These are phyloP conservation scores for Arctium lappa DNA, from an alignment of 129 eudicot species.

Conservation along the genomic window DNA sequence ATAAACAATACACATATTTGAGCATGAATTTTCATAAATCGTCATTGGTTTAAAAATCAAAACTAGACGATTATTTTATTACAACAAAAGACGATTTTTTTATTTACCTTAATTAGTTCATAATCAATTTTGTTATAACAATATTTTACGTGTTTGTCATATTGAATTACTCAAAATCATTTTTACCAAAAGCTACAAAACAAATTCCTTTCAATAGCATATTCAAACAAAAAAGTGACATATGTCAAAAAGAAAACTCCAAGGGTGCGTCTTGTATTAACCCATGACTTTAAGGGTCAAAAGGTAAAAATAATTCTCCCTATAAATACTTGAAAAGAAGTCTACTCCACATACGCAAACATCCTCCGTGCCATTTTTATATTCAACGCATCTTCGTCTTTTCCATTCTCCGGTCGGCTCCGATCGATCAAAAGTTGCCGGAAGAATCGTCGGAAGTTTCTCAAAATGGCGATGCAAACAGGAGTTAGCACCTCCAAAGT, in stretches of 20 bases:
- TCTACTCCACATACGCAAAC: background rate
- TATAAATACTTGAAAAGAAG: background rate
- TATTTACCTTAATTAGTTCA: background rate
- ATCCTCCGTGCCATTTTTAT: background rate
- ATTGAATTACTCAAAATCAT: background rate
- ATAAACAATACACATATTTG: too few species aligned
- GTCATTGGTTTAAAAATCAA: too few species aligned
- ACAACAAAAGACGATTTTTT: too few species aligned
- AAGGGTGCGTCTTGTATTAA: background rate
- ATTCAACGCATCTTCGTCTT: background rate
- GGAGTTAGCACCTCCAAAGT: constrained; percentile 76
- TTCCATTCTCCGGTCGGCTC: background rate
- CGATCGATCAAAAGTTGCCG: constrained; percentile 3
- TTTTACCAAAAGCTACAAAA: background rate
- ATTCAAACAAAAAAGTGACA: background rate
- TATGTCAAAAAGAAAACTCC: background rate
- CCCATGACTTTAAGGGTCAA: background rate
- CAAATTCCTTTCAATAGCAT: background rate
- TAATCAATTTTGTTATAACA: background rate
- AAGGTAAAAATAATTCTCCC: background rate
- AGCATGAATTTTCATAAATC: background rate
- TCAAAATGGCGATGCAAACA: constrained; percentile 69
- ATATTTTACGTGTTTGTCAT: background rate
- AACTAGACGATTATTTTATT: too few species aligned
- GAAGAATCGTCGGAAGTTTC: background rate